phyloP scores from a whole-genome alignment of 306 rosid genomes.

The Glycine latifolia region DNA sequence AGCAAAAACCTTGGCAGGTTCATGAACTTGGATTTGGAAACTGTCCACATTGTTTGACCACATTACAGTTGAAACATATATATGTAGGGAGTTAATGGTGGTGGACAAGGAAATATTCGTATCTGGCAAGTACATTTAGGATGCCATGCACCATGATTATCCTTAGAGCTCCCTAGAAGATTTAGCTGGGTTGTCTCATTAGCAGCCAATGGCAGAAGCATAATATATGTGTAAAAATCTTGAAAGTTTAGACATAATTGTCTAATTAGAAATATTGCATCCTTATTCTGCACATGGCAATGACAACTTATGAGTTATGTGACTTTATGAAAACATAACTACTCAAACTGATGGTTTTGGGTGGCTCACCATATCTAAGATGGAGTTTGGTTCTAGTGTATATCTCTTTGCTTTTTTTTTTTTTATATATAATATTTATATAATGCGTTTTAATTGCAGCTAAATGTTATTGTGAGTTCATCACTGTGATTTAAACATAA shows the following conservation, averaged over 20 bases:
- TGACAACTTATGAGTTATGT: conserved; percentile 11
- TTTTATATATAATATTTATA: not conserved
- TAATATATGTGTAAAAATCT: not conserved
- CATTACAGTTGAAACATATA: conserved; percentile 22
- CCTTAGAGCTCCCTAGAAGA: not conserved
- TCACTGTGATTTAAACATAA: not conserved
- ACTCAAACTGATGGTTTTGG: conserved; percentile 6
- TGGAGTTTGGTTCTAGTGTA: not conserved
- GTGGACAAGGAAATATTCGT: conserved; percentile 54
- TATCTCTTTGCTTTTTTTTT: not conserved
- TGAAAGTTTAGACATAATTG: not conserved
- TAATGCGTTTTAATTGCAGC: not conserved
- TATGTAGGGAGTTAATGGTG: conserved; percentile 11
- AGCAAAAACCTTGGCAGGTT: conserved; percentile 52
- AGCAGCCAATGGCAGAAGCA: conserved; percentile 4
- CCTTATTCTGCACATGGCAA: conserved; percentile 5
- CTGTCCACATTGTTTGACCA: conserved; percentile 58
- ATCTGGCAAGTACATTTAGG: conserved; percentile 41
- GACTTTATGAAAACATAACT: not conserved
- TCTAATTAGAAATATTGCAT: not conserved
- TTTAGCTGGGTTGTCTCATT: conserved; percentile 20
- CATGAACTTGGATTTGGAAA: conserved; percentile 59
- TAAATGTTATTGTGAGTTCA: not conserved
- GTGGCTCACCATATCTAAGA: not conserved
- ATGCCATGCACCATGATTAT: conserved; percentile 32